Conservation (phyloP, 306 rosid genomes). For the Prunus davidiana region DNA sequence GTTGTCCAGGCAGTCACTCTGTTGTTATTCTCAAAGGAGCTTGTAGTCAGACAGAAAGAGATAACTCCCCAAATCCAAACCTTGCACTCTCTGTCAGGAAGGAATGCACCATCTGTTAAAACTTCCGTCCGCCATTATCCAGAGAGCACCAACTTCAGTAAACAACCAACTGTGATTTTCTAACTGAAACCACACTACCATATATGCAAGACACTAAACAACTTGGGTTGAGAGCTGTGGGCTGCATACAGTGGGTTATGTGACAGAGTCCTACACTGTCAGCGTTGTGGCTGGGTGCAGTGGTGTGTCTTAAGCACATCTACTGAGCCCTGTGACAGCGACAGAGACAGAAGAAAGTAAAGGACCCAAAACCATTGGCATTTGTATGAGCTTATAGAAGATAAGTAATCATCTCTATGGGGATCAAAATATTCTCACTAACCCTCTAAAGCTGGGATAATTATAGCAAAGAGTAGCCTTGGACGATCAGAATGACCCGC, state of each 20-base stretch:
- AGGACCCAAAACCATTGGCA: background rate
- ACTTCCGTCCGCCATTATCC: background rate
- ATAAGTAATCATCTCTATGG: background rate
- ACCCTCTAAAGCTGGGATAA: background rate
- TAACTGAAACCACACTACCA: background rate
- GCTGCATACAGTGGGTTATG: background rate
- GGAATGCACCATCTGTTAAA: background rate
- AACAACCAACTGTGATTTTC: background rate
- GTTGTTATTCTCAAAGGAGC: background rate
- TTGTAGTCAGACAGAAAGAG: background rate
- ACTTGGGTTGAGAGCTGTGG: background rate
- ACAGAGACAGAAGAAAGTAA: background rate
- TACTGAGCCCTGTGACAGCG: background rate
- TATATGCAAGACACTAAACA: background rate
- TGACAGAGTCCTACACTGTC: background rate
- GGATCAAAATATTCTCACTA: background rate
- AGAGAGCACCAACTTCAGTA: background rate
- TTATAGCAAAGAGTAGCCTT: background rate
- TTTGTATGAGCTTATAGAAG: background rate
- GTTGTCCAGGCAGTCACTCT: background rate
- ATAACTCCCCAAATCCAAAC: background rate
- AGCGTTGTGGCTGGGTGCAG: background rate
- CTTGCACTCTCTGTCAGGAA: background rate
- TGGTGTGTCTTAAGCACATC: too few species aligned
- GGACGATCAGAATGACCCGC: background rate